phyloP scores from a whole-genome alignment of 2,329 filamentous ascomycete species.

The Apiospora phragmitis region DNA sequence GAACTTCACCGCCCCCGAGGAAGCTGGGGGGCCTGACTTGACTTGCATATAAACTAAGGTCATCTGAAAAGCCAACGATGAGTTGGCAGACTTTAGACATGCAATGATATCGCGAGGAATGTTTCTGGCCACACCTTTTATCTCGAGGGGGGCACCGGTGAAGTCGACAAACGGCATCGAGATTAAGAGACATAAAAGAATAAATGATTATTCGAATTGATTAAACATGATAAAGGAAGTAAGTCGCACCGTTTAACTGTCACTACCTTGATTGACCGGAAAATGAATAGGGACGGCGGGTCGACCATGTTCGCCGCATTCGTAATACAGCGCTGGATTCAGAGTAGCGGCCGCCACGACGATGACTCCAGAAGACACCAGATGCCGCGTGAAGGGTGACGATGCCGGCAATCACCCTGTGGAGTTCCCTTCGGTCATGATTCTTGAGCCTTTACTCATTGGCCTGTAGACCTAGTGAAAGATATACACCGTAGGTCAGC shows the following conservation, averaged over 20 bases:
- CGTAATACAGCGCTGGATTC: neutral
- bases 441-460: neutral
- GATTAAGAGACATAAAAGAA: neutral
- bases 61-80: conserved; percentile 14
- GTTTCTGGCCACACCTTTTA: neutral
- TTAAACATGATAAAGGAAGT: neutral
- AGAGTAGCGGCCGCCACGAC: neutral
- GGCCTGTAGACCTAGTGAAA: neutral
- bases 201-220: neutral
- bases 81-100: conserved; percentile 11
- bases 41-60: conserved; percentile 13
- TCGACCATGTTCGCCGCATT: neutral
- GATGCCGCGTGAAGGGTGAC: neutral
- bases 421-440: neutral
- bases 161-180: neutral
- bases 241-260: neutral
- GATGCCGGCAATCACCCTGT: neutral
- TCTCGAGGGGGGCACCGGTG: conserved; percentile 2
- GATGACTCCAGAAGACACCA: neutral
- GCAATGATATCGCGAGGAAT: conserved; percentile 9
- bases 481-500: neutral
- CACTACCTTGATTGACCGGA: neutral
- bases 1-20: neutral
- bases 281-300: neutral
- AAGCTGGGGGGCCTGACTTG: conserved; percentile 12